Conservation (phyloP, 2,329 filamentous ascomycete genomes). For the Rachicladosporium sp. region DNA sequence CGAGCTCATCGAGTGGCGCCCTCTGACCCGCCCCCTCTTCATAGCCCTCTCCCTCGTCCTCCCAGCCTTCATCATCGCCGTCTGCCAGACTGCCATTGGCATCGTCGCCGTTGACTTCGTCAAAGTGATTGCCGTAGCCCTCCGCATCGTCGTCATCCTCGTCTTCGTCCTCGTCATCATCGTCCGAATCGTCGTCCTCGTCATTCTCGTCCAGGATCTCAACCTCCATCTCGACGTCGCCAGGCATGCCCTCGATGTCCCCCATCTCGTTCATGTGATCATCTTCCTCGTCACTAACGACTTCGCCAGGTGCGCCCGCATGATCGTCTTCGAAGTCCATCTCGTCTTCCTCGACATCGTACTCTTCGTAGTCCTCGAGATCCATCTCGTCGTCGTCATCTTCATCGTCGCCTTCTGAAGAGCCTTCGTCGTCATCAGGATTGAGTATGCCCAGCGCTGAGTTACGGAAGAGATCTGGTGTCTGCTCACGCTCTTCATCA, state of each 20-base stretch:
- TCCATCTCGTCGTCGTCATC: constrained; percentile 90
- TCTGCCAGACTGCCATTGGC: constrained; percentile 33
- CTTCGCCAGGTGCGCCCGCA: constrained; percentile 68
- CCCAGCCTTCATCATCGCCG: constrained; percentile 34
- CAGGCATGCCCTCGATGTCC: constrained; percentile 50
- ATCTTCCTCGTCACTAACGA: constrained; percentile 78
- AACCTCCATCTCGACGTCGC: constrained; percentile 52
- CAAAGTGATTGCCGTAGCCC: constrained; percentile 47
- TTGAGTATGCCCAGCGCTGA: constrained; percentile 90
- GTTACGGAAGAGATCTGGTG: constrained; percentile 91
- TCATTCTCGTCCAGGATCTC: constrained; percentile 66
- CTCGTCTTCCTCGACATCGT: constrained; percentile 32
- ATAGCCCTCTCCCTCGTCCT: constrained; percentile 30
- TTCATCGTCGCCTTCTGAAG: constrained; percentile 45
- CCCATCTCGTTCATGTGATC: constrained; percentile 69
- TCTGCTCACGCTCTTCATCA: constrained; percentile 59
- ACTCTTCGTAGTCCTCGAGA: constrained; percentile 61
- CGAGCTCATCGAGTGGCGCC: constrained; percentile 23
- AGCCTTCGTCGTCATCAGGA: constrained; percentile 58
- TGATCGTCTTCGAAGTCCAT: constrained; percentile 90
- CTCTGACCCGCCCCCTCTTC: constrained; percentile 32
- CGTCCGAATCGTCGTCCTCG: constrained; percentile 31
- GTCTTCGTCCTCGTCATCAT: constrained; percentile 48
- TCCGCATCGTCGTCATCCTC: constrained; percentile 46
- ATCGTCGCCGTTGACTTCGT: constrained; percentile 36